Evolutionary conservation across 306 rosid genomes (phyloP).

Genomic region (Lathyrus oleraceus): DNA sequence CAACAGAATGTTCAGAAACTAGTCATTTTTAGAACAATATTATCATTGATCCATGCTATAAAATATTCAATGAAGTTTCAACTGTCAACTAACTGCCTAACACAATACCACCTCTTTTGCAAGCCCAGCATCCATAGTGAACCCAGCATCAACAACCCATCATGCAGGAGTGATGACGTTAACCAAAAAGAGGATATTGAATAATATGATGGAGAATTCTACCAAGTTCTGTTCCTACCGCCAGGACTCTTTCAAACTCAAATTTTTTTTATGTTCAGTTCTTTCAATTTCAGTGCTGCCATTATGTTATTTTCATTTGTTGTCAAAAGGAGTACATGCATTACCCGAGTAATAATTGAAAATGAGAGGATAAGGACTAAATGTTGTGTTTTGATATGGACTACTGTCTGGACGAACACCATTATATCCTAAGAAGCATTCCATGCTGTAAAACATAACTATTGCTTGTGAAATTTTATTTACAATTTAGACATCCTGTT

Average conservation of each 20-base stretch:
- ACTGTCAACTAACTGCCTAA: background rate
- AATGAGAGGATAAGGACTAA: no score
- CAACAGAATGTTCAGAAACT: background rate
- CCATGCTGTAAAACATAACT: background rate
- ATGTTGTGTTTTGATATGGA: background rate
- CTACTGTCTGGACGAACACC: background rate
- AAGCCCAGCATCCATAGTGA: background rate
- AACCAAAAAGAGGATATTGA: background rate
- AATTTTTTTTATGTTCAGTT: background rate
- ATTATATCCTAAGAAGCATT: background rate
- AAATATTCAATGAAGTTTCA: slow-evolving; percentile 1
- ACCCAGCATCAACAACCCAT: slow-evolving; percentile 6
- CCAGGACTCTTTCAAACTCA: background rate
- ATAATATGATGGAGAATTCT: background rate
- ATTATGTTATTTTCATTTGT: background rate
- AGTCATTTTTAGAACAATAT: background rate
- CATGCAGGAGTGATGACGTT: background rate
- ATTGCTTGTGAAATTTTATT: background rate
- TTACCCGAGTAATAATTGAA: background rate
- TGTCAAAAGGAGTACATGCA: background rate
- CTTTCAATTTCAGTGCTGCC: background rate
- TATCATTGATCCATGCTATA: background rate
- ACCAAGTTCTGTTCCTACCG: background rate
- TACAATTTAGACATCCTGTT: background rate
- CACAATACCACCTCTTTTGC: background rate